Conservation (phyloP, 2,329 filamentous ascomycete genomes). For the Bipolaris cookei region DNA sequence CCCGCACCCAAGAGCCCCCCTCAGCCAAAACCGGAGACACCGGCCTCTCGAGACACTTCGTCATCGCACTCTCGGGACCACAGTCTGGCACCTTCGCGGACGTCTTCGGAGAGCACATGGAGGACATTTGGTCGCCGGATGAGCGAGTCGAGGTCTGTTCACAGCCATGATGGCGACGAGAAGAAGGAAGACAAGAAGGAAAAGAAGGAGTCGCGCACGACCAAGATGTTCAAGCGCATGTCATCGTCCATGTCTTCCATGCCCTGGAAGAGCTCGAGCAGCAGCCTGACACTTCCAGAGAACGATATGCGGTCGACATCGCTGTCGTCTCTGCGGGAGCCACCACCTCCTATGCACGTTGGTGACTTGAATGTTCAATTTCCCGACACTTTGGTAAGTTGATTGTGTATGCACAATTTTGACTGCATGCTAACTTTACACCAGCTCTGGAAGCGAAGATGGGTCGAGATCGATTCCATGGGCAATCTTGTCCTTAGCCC, state of each 20-base stretch:
- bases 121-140: constrained; percentile 46
- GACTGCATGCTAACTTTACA: constrained; percentile 10
- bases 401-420: not conserved
- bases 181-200: constrained; percentile 54
- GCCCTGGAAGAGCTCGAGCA: constrained; percentile 57
- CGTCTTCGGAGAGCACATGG: constrained; percentile 52
- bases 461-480: constrained; percentile 80
- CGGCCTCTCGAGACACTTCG: constrained; percentile 39
- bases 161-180: constrained; percentile 49
- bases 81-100: constrained; percentile 39
- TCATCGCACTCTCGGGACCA: constrained; percentile 44
- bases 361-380: constrained; percentile 97
- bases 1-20: constrained; percentile 35
- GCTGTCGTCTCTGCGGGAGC: constrained; percentile 47
- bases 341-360: constrained; percentile 68
- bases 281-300: constrained; percentile 50
- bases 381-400: constrained; percentile 77
- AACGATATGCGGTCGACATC: constrained; percentile 39
- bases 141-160: constrained; percentile 45
- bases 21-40: constrained; percentile 38
- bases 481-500: constrained; percentile 83
- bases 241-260: constrained; percentile 63
- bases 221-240: constrained; percentile 69
- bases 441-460: constrained; percentile 89
- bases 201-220: constrained; percentile 64